A percentile compares a stretch with the other conserved stretches of the same genome.
Conservation (phyloP, 495 filamentous ascomycete species). For the Parmelia sp. region DNA sequence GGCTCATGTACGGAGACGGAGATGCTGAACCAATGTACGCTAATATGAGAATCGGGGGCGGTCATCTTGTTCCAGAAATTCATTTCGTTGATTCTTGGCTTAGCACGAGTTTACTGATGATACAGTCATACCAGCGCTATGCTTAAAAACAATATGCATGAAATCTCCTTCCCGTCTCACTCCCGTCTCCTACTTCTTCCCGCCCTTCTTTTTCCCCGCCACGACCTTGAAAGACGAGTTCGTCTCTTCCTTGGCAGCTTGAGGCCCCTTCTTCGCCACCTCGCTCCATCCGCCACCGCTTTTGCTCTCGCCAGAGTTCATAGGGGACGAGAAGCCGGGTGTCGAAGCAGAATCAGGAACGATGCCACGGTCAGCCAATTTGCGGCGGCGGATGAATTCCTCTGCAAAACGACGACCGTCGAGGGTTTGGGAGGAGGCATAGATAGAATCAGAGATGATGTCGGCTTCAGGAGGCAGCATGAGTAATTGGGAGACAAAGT, state of each 20-base stretch:
- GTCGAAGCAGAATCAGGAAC: conserved; percentile 48
- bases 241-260: conserved; percentile 47
- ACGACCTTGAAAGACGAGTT: conserved; percentile 80
- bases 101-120: background rate
- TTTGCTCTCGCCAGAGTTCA: conserved; percentile 36
- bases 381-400: conserved; percentile 87
- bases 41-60: no score
- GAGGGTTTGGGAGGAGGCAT: conserved; percentile 74
- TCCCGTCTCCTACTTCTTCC: conserved; percentile 57
- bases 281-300: conserved; percentile 82
- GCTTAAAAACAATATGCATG: no score
- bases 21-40: no score
- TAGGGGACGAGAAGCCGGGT: conserved; percentile 37
- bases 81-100: background rate
- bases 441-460: conserved; percentile 84
- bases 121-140: no score
- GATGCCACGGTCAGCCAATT: conserved; percentile 84
- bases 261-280: conserved; percentile 84
- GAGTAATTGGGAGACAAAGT: conserved; percentile 68
- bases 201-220: conserved; percentile 78
- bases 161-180: no score
- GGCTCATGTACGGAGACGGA: no score
- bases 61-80: background rate
- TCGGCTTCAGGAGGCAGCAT: conserved; percentile 67
- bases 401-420: conserved; percentile 89